Base-by-base conservation (phyloP, 208 protist genomes). In the Angomonas ambiguus region DNA sequence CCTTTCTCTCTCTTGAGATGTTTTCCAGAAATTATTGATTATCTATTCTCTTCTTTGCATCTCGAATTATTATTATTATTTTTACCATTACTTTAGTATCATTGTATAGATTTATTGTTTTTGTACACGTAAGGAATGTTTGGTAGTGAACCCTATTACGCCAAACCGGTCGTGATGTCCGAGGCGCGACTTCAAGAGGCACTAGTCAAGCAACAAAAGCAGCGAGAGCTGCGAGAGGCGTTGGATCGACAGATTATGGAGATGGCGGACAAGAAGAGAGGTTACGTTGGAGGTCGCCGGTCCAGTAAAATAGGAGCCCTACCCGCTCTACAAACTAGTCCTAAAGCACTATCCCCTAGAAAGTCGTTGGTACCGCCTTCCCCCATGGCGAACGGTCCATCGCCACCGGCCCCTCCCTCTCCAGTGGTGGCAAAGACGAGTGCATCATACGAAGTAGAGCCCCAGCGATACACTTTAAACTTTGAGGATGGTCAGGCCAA, bases 191-290 rank as follows among this genome's bases (percentile, higher is more conserved):
- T 90, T 18, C 75, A 72, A 34, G 86, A 83, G 58, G 79, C 80
- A 1, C 49, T 80, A 2, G 67, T 73, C 22, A 91, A 86, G 45
- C 78, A 85, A 34, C 71, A 72, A 49, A 92, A 90, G 38, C 89
- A 91, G 53, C 67, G 73, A 38, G 82, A 74, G 0, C 49, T 92
- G 27, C 79, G 69, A 30, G 80, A 83, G 11, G 85, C 85, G 5
- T 74, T 92, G 6, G 89, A 93, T 62, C 69, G 67, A 22, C 89
- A 93, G 69, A 82, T 90, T n/a, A 69, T 48, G 32, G 81, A 89
- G 35, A 48, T 66, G 16, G 74, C 65, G 55, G 42, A 56, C 24
- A 64, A 33, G 1, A 76, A 71, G 48, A 8, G 32, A 10, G 51
- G 53, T 28, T 34, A 34, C 18, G 11, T n/a, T 3, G 53, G 53